Percentiles rank a stretch among this genome's conserved stretches.
These are phyloP conservation scores for Moesziomyces globuligerus DNA, from an alignment of 1,284 basidiomycete species.

Conservation along the genomic window DNA sequence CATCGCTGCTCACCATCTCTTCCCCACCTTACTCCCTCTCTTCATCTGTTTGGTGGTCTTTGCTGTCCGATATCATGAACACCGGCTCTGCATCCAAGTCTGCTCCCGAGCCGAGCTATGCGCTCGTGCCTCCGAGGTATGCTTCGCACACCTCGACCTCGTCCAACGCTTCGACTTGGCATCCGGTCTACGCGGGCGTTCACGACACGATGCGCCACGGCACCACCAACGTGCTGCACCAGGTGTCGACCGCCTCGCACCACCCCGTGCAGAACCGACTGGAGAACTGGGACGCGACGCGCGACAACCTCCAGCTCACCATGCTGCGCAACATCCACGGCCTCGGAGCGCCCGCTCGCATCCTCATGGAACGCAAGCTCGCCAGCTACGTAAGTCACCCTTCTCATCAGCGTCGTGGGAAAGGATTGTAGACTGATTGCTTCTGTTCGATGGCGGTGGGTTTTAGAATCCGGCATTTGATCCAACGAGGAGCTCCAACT, in stretches of 20 bases:
- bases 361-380: conserved; percentile 92
- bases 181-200: conserved; percentile 56
- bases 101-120: conserved; percentile 35
- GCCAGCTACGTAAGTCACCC: conserved; percentile 75
- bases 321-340: conserved; percentile 87
- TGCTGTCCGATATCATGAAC: neutral
- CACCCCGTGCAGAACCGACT: conserved; percentile 65
- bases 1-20: too few species aligned
- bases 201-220: conserved; percentile 66
- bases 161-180: conserved; percentile 47
- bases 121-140: conserved; percentile 48
- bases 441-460: too few species aligned
- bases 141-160: conserved; percentile 34
- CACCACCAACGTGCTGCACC: conserved; percentile 48
- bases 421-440: too few species aligned
- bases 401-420: too few species aligned
- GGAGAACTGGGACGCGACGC: conserved; percentile 83
- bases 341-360: conserved; percentile 84
- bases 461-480: conserved; percentile 38
- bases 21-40: too few species aligned
- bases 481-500: conserved; percentile 22
- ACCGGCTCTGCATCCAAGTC: conserved; percentile 29
- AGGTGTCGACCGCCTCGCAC: conserved; percentile 43
- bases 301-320: conserved; percentile 85
- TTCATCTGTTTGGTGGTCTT: neutral